Conservation (phyloP, 495 filamentous ascomycete species). For the Coniosporium apollinis region DNA sequence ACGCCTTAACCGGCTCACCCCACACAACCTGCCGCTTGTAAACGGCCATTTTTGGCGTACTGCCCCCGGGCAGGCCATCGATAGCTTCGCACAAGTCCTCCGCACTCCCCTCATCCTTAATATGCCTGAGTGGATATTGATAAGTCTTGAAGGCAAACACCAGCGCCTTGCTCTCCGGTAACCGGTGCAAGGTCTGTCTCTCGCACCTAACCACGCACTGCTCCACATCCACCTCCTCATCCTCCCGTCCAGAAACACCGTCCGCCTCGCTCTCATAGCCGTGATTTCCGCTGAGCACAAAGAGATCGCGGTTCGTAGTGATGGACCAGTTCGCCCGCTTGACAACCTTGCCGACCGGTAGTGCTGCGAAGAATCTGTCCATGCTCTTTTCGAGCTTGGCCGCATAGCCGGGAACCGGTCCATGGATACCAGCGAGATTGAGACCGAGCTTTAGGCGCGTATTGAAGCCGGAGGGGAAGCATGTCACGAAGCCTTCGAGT, state of each 20-base stretch:
- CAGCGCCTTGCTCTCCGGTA: slow-evolving; percentile 47
- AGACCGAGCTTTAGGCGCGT: slow-evolving; percentile 45
- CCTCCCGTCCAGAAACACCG: slow-evolving; percentile 10
- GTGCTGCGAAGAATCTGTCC: slow-evolving; percentile 53
- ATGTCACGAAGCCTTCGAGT: slow-evolving; percentile 50
- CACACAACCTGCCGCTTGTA: slow-evolving; percentile 57
- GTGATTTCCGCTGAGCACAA: slow-evolving; percentile 35
- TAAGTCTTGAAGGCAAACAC: slow-evolving; percentile 75
- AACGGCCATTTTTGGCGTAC: slow-evolving; percentile 44
- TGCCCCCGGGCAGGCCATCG: slow-evolving; percentile 53
- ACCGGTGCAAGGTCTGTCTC: slow-evolving; percentile 57
- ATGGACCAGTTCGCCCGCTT: slow-evolving; percentile 49
- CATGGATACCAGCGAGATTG: slow-evolving; percentile 49
- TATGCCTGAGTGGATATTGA: slow-evolving; percentile 44
- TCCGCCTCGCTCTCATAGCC: slow-evolving; percentile 26
- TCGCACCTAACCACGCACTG: slow-evolving; percentile 51
- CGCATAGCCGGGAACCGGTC: slow-evolving; percentile 34
- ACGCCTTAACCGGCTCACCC: slow-evolving; percentile 45
- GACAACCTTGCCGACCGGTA: slow-evolving; percentile 38
- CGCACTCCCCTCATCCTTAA: slow-evolving; percentile 52
- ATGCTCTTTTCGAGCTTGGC: slow-evolving; percentile 58
- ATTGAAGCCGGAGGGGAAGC: slow-evolving; percentile 59
- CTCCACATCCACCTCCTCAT: slow-evolving; percentile 34
- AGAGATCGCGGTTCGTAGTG: slow-evolving; percentile 39
- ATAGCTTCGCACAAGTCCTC: slow-evolving; percentile 51